Percentiles rank a stretch among this genome's conserved stretches.
Evolutionary conservation across 2,329 filamentous ascomycete genomes (phyloP).

Genomic region (Mycosphaerella arachidis): DNA sequence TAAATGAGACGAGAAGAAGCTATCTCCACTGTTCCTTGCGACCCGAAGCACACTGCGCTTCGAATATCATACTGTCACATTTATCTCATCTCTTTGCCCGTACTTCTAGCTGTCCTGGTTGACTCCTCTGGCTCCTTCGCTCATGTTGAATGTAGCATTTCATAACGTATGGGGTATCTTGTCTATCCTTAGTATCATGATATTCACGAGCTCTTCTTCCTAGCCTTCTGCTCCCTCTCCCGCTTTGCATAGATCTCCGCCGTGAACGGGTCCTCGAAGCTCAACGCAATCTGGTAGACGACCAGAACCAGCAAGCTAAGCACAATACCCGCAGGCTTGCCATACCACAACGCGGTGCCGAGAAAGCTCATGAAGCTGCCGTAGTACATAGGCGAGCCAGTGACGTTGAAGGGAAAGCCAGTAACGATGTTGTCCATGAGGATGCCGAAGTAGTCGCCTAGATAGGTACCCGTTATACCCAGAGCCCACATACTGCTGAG

Average conservation of each 20-base stretch:
- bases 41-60: not conserved
- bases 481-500: slow-evolving; percentile 85
- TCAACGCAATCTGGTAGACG: slow-evolving; percentile 75
- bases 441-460: slow-evolving; percentile 98
- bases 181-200: not conserved
- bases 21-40: not conserved
- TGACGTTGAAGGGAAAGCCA: slow-evolving; percentile 92
- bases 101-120: slow-evolving; percentile 1
- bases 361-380: slow-evolving; percentile 90
- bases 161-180: slow-evolving; percentile 21
- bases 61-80: not conserved
- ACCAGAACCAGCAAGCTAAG: slow-evolving; percentile 70
- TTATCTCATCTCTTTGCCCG: not conserved
- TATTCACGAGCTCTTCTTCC: slow-evolving; percentile 14
- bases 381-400: slow-evolving; percentile 91
- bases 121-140: slow-evolving; percentile 13
- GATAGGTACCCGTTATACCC: slow-evolving; percentile 89
- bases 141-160: slow-evolving; percentile 31
- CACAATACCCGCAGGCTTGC: slow-evolving; percentile 79
- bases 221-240: slow-evolving; percentile 49
- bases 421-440: slow-evolving; percentile 94
- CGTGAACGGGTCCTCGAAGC: slow-evolving; percentile 93
- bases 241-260: slow-evolving; percentile 87
- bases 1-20: not conserved
- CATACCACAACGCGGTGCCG: slow-evolving; percentile 76